These are phyloP conservation scores for Paecilomyces niveus DNA, from an alignment of 2,329 filamentous ascomycete species.

Conservation along the genomic window DNA sequence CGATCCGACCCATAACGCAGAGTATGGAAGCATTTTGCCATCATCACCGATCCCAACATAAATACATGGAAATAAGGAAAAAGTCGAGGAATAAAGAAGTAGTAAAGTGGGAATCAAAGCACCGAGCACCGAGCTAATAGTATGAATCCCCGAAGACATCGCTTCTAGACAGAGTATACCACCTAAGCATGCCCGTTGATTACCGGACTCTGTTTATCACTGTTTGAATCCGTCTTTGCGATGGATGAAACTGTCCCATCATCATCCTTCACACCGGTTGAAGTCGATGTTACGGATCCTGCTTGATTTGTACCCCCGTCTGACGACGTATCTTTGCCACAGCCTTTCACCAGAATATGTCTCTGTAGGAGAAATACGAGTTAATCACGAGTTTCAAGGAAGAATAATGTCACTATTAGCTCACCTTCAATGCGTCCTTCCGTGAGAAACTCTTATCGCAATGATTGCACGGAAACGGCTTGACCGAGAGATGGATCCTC, in stretches of 20 bases:
- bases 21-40: background rate
- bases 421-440: constrained; percentile 93
- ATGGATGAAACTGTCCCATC: background rate
- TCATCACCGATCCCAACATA: background rate
- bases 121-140: background rate
- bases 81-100: background rate
- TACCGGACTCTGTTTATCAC: background rate
- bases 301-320: background rate
- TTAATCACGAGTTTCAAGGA: background rate
- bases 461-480: constrained; percentile 84
- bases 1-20: background rate
- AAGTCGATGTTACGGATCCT: background rate
- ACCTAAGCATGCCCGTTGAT: background rate
- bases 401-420: constrained; percentile 19
- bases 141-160: background rate
- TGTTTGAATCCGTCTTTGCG: background rate
- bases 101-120: background rate
- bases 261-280: background rate
- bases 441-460: constrained; percentile 97
- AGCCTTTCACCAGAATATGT: constrained; percentile 59
- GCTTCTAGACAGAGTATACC: background rate
- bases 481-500: constrained; percentile 87
- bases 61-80: background rate
- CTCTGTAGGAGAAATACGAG: constrained; percentile 36
- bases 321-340: constrained; percentile 38